Percentiles rank a stretch among this genome's conserved stretches.
These are phyloP conservation scores for Aspergillus diversus DNA, from an alignment of 495 filamentous ascomycete genomes.

Conservation along the genomic window DNA sequence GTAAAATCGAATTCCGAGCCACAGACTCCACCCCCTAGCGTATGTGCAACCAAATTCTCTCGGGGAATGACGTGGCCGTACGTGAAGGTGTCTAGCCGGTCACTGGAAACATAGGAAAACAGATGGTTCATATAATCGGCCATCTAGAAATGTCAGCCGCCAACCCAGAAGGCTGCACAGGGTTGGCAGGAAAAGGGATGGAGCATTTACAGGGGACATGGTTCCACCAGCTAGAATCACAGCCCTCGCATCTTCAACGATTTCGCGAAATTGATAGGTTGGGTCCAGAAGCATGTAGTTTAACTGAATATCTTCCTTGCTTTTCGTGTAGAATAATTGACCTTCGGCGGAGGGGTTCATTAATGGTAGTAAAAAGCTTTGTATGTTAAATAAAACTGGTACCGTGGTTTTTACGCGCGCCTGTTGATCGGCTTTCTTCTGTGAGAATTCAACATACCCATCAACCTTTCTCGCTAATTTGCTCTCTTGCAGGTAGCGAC, in stretches of 20 bases:
- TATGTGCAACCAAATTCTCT: constrained; percentile 77
- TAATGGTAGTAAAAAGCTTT: constrained; percentile 78
- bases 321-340: constrained; percentile 76
- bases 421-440: constrained; percentile 44
- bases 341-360: constrained; percentile 91
- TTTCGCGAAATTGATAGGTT: constrained; percentile 84
- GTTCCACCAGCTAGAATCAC: constrained; percentile 94
- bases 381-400: constrained; percentile 81
- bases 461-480: constrained; percentile 95
- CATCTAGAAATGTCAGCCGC: constrained; percentile 53
- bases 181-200: not conserved
- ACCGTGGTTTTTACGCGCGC: constrained; percentile 47
- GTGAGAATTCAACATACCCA: constrained; percentile 69
- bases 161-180: too few species aligned
- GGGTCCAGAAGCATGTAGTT: constrained; percentile 95
- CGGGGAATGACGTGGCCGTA: constrained; percentile 93
- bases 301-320: constrained; percentile 59
- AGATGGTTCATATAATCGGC: constrained; percentile 83
- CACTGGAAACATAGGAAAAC: constrained; percentile 71
- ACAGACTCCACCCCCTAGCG: constrained; percentile 55
- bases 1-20: constrained; percentile 81
- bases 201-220: constrained; percentile 76
- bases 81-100: constrained; percentile 76
- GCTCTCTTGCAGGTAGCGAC: constrained; percentile 84
- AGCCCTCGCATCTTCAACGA: constrained; percentile 83